Conservation (phyloP, 192 early-diverging fungal species). For the Thamnidium elegans region DNA sequence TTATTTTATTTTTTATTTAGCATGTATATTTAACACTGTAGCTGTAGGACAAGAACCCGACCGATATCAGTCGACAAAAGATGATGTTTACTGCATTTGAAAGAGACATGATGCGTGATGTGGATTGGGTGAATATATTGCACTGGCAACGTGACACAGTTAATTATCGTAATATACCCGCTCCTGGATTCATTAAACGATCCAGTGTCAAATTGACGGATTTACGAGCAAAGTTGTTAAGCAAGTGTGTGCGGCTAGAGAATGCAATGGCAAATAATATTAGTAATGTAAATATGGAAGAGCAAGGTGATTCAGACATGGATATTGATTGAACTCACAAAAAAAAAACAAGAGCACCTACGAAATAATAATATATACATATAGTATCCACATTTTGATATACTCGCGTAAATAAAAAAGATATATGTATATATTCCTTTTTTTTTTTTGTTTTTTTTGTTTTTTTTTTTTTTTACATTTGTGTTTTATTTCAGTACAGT, state of each 20-base stretch:
- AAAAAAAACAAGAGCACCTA: no score
- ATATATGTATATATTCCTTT: no score
- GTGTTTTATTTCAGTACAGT: no score
- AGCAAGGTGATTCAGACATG: conserved; percentile 14
- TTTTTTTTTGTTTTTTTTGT: no score
- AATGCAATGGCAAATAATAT: background rate
- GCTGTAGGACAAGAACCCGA: background rate
- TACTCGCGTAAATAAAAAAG: no score
- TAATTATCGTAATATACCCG: conserved; percentile 18
- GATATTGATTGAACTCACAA: conserved; percentile 4
- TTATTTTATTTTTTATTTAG: background rate
- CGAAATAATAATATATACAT: no score
- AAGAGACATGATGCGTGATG: conserved; percentile 3
- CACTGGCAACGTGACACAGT: conserved; percentile 17
- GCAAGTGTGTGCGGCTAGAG: background rate
- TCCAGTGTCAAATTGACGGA: conserved; percentile 1
- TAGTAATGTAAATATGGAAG: background rate
- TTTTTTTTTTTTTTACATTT: no score
- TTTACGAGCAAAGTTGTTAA: background rate
- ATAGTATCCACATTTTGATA: no score
- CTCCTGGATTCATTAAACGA: conserved; percentile 13
- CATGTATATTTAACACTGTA: background rate
- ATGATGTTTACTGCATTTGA: conserved; percentile 9
- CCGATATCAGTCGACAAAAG: conserved; percentile 26
- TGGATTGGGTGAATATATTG: conserved; percentile 16